phyloP scores from a whole-genome alignment of 2,329 filamentous ascomycete species.

The Alternaria solani region DNA sequence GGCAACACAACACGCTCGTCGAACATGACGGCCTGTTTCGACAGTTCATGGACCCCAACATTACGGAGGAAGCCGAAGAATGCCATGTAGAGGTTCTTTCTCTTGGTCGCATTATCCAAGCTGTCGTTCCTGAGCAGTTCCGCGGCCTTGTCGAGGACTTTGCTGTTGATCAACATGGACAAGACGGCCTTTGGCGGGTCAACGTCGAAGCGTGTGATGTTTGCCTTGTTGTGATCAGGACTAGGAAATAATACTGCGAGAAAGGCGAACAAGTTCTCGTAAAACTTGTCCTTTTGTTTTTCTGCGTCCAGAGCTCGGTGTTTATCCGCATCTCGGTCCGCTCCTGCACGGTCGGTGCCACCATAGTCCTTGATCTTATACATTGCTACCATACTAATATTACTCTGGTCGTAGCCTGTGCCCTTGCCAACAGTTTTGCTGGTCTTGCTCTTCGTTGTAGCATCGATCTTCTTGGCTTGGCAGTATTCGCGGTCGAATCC shows the following conservation, averaged over 20 bases:
- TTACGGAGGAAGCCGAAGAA: slow-evolving; percentile 52
- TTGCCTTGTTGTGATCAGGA: not conserved
- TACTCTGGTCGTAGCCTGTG: not conserved
- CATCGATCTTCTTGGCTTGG: slow-evolving; percentile 15
- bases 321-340: not conserved
- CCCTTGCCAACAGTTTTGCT: not conserved
- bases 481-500: slow-evolving; percentile 42
- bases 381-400: not conserved
- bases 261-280: slow-evolving; percentile 11
- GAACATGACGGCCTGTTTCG: slow-evolving; percentile 38
- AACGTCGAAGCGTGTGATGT: slow-evolving; percentile 27
- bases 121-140: slow-evolving; percentile 53
- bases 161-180: slow-evolving; percentile 45
- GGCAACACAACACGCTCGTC: slow-evolving; percentile 44
- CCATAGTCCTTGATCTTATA: not conserved
- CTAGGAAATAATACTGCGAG: slow-evolving; percentile 31
- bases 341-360: not conserved
- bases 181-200: slow-evolving; percentile 36
- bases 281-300: not conserved
- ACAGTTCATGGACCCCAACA: slow-evolving; percentile 44
- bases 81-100: slow-evolving; percentile 46
- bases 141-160: slow-evolving; percentile 47
- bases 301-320: not conserved
- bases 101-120: slow-evolving; percentile 45
- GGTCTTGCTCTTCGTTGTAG: not conserved